Evolutionary conservation across 2,329 filamentous ascomycete species (phyloP), one percentile per base, ranked within the genome.

Genomic region (Seiridium unicorne): DNA sequence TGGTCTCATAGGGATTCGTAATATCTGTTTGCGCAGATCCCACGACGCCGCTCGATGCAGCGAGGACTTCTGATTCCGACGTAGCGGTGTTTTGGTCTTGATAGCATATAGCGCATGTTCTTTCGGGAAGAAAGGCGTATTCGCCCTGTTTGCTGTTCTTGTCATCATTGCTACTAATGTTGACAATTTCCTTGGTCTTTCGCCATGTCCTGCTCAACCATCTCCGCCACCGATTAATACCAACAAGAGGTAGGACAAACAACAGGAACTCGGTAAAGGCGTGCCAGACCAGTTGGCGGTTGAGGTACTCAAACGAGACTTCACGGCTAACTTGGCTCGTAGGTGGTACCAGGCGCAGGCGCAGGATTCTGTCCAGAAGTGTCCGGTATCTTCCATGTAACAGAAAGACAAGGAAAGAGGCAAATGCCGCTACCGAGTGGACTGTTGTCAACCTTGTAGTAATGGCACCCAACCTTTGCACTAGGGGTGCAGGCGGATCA

Each of bases 221-320:
- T 65, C 93, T 85, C 60, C 92, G 86, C 95, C 95, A 99, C 65
- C 93, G 86, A 69, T 91, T 89, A 66, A 99, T 94, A 56, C 95
- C 95, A 47, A 99, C 91, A n/a, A 99, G 84, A 0, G 95, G 95
- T n/a, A 99, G 82, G 18, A 98, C 85, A 74, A 98, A 99, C 38
- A 99, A 84, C n/a, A 99, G 81, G 69, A 99, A 99, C 73, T 99
- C 95, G 34, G 95, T 99, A 70, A 99, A 97, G n/a, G 95, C 95
- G 76, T 99, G 95, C 95, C 95, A 99, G 44, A 99, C 95, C 9
- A 99, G 86, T 77, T 99, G 95, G 53, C 95, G 89, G 74, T 99
- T 99, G 55, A 98, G 85, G 70, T 97, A 98, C 76, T 99, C 95
- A 72, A 99, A 98, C 1, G 92, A 96, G 34, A 99, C 93, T 75